These are phyloP conservation scores for Eucommia ulmoides DNA, from an alignment of 257 asterid species.

Conservation along the genomic window DNA sequence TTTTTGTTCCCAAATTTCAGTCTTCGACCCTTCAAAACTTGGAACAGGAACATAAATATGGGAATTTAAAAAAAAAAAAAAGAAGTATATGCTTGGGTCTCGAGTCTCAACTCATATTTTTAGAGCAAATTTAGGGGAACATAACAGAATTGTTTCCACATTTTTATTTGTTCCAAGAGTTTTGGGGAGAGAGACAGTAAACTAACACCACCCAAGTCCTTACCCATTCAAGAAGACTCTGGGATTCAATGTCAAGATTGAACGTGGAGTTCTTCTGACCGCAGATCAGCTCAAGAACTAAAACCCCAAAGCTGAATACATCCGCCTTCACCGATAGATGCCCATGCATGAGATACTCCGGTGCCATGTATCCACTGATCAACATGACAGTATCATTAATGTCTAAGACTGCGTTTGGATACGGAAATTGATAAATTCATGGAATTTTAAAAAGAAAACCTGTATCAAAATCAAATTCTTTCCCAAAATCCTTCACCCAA, in stretches of 20 bases:
- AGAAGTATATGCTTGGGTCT: too few relatives aligned
- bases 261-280: conserved; percentile 80
- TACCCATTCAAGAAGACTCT: conserved; percentile 76
- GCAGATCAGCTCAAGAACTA: conserved; percentile 77
- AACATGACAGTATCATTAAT: conserved; percentile 11
- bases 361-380: conserved; percentile 97
- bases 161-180: too few relatives aligned
- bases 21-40: too few relatives aligned
- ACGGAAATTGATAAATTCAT: too few relatives aligned
- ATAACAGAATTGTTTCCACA: too few relatives aligned
- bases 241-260: conserved; percentile 50
- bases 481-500: too few relatives aligned
- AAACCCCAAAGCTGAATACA: conserved; percentile 88
- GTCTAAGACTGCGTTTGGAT: too few relatives aligned
- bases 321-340: conserved; percentile 68
- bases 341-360: conserved; percentile 82
- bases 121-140: too few relatives aligned
- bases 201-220: conserved; percentile 10
- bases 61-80: neutral
- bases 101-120: too few relatives aligned
- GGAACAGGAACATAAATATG: neutral
- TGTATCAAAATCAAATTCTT: too few relatives aligned
- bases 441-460: too few relatives aligned
- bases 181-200: neutral
- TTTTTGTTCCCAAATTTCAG: too few relatives aligned